Evolutionary conservation across 2,329 filamentous ascomycete genomes (phyloP).

Genomic region (Diaporthe humulicola): DNA sequence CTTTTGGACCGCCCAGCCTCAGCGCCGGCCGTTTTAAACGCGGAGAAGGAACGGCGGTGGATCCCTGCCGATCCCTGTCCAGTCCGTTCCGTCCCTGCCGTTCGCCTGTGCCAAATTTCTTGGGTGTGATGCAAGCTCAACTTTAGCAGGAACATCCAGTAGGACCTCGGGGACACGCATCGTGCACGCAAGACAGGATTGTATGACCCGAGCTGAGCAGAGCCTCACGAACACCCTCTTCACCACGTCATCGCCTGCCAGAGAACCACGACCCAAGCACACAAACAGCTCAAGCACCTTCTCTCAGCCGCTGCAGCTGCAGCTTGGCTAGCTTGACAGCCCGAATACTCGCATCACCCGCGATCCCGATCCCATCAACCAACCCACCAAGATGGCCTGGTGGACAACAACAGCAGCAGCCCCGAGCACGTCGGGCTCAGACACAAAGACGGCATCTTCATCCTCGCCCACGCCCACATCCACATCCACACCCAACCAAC

Average conservation of each 20-base stretch:
- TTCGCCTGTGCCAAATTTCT: slow-evolving; percentile 8
- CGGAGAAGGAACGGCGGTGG: slow-evolving; percentile 7
- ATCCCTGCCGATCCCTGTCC: slow-evolving; percentile 17
- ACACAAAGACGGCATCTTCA: background rate
- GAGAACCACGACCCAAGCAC: background rate
- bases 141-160: background rate
- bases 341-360: background rate
- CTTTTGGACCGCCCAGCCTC: slow-evolving; percentile 21
- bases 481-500: background rate
- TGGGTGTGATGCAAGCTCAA: slow-evolving; percentile 1
- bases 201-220: background rate
- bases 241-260: background rate
- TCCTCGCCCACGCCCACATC: background rate
- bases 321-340: background rate
- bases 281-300: background rate
- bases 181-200: slow-evolving; percentile 11
- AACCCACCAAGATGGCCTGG: slow-evolving; percentile 41
- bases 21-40: slow-evolving; percentile 20
- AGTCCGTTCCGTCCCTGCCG: slow-evolving; percentile 20
- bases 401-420: slow-evolving; percentile 32
- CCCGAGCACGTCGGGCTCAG: slow-evolving; percentile 32
- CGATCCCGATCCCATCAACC: background rate
- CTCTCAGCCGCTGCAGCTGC: background rate
- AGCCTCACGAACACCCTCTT: background rate
- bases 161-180: background rate